These are phyloP conservation scores for Exophiala sp. DNA, from an alignment of 2,329 filamentous ascomycete species.

Conservation along the genomic window DNA sequence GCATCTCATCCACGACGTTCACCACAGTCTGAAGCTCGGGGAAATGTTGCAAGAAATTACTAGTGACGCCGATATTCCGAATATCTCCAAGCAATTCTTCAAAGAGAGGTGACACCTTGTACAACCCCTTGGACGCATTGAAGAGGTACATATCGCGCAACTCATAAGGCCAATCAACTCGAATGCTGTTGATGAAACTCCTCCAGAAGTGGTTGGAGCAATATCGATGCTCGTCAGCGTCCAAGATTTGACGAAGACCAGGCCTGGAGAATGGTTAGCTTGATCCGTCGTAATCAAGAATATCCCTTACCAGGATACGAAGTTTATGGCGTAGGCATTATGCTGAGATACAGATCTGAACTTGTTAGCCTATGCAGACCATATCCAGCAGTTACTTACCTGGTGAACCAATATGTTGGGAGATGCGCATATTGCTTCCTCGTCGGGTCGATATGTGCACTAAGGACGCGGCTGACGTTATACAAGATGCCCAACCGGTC, in stretches of 20 bases:
- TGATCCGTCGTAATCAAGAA: neutral
- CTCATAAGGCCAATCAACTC: conserved; percentile 11
- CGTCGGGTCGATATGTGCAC: conserved; percentile 9
- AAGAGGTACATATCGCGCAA: conserved; percentile 11
- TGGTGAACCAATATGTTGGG: conserved; percentile 3
- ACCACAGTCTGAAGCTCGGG: conserved; percentile 2
- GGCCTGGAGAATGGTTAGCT: conserved; percentile 3
- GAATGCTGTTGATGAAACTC: conserved; percentile 2
- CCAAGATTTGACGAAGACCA: conserved; percentile 4
- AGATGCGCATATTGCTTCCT: neutral
- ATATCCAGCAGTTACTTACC: neutral
- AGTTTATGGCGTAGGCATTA: conserved; percentile 13
- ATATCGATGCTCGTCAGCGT: conserved; percentile 9
- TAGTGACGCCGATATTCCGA: neutral
- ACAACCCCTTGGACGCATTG: neutral
- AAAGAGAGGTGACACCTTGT: conserved; percentile 1
- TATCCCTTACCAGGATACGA: conserved; percentile 3
- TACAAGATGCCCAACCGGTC: conserved; percentile 5
- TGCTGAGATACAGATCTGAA: neutral
- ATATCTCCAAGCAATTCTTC: neutral
- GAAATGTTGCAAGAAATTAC: conserved; percentile 2
- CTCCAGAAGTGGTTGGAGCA: conserved; percentile 12
- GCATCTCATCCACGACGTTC: neutral
- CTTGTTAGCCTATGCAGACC: neutral
- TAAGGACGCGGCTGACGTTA: conserved; percentile 2